phyloP scores from a whole-genome alignment of 805 yeast genomes.

The Clavispora phyllophila region DNA sequence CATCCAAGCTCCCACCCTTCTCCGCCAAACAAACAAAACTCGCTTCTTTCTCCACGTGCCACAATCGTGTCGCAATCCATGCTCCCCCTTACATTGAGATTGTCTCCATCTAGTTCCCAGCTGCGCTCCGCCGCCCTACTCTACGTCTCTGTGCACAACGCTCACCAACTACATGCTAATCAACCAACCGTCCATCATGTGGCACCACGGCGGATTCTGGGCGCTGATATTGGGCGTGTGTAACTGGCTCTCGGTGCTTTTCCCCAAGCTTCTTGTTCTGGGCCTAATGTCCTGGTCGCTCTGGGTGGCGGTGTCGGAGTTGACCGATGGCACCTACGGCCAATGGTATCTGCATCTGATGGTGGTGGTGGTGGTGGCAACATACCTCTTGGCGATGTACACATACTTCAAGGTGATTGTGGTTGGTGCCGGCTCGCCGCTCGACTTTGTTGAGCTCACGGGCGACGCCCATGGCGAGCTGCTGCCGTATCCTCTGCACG shows the following conservation, averaged over 20 bases:
- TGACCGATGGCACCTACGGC: conserved; percentile 15
- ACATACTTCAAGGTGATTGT: conserved; percentile 50
- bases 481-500: background rate
- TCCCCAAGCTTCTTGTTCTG: conserved; percentile 48
- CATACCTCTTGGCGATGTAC: conserved; percentile 37
- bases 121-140: no score
- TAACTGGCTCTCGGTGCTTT: conserved; percentile 33
- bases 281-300: conserved; percentile 44
- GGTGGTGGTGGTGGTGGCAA: conserved; percentile 14
- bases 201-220: conserved; percentile 10
- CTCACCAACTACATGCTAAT: conserved; percentile 10
- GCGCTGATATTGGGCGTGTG: conserved; percentile 19
- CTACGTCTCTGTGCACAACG: conserved; percentile 1
- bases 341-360: conserved; percentile 11
- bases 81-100: no score
- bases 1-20: no score
- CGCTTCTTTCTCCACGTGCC: no score
- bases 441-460: conserved; percentile 45
- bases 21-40: no score
- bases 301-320: conserved; percentile 30
- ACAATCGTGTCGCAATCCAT: no score
- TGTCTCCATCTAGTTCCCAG: no score
- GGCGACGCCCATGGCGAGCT: background rate
- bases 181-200: conserved; percentile 11
- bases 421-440: conserved; percentile 63